Evolutionary conservation across 2,329 filamentous ascomycete genomes (phyloP).

Genomic region (Chalara sp.): DNA sequence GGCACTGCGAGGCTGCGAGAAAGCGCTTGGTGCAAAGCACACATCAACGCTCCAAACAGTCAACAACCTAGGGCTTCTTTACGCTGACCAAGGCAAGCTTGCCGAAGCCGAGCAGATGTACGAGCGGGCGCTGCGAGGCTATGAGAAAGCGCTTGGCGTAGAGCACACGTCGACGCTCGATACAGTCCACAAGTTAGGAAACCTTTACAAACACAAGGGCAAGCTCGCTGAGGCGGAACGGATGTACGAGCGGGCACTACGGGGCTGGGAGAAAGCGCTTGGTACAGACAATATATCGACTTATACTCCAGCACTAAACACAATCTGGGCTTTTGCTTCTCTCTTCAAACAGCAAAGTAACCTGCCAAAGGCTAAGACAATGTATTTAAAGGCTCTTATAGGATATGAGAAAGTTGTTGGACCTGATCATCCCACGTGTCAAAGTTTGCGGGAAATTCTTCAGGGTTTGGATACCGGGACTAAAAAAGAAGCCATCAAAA

Average conservation of each 20-base stretch:
- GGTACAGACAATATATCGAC: constrained; percentile 17
- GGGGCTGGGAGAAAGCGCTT: constrained; percentile 16
- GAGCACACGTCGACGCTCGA: background rate
- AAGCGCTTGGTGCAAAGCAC: background rate
- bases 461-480: constrained; percentile 1
- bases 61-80: background rate
- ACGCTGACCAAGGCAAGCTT: background rate
- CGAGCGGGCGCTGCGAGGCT: background rate
- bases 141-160: background rate
- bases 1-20: background rate
- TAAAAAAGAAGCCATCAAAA: background rate
- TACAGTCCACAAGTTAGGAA: background rate
- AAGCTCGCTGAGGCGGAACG: constrained; percentile 5
- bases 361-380: constrained; percentile 15
- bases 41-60: background rate
- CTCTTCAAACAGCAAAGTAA: constrained; percentile 20
- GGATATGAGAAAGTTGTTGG: constrained; percentile 12
- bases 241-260: constrained; percentile 4
- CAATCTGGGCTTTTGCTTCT: constrained; percentile 1
- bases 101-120: background rate
- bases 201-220: constrained; percentile 9
- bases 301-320: constrained; percentile 12
- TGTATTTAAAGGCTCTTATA: constrained; percentile 11
- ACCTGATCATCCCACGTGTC: constrained; percentile 5
- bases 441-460: constrained; percentile 6